Base-by-base conservation (phyloP, 2,329 filamentous ascomycete species). In the Penicillium sp. region DNA sequence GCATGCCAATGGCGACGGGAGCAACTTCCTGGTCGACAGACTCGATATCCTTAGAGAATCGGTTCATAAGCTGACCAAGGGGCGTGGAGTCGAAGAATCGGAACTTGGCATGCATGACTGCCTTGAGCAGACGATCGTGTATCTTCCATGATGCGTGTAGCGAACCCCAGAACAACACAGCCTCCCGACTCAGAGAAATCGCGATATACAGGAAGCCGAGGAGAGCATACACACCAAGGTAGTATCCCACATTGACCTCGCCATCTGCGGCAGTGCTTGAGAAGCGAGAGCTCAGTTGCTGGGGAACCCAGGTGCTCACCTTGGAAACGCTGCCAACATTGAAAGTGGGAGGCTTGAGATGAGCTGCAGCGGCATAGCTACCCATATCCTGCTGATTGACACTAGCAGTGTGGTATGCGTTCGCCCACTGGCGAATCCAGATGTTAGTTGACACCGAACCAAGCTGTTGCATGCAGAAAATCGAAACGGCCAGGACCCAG, bases 71-170 rank as follows among this genome's bases (percentile, higher is more conserved):
- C 73, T 96, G 93, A 12, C 94, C 94, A 0, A 97, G 82, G 2
- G 94, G 94, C 0, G 94, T 99, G 1, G 93, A 88, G 67, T 99
- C 94, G 66, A 99, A 99, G 76, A 99, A 99, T 68, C 89, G 91
- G 79, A 99, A 97, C 69, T 91, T 93, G 28, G 94, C 94, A 61
- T 92, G 85, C 13, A 90, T 88, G 23, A 99, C 85, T 1, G 88
- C 81, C 26, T 83, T 80, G 70, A 99, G 87, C 49, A 99, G 79
- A 33, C 83, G 79, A 60, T 86, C 81, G 70, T 99, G 94, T 18
- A 99, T 85, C 61, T 85, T 86, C 76, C 84, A 87, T 24, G 94
- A 97, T 2, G 94, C 94, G 24, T 86, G 87, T 43, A 97, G 79
- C 6, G 94, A 96, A 3, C 94, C 94, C 68, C 87, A 89, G 77